Evolutionary conservation across 768 basidiomycete genomes (phyloP).

Genomic region (Ramaria sp.): DNA sequence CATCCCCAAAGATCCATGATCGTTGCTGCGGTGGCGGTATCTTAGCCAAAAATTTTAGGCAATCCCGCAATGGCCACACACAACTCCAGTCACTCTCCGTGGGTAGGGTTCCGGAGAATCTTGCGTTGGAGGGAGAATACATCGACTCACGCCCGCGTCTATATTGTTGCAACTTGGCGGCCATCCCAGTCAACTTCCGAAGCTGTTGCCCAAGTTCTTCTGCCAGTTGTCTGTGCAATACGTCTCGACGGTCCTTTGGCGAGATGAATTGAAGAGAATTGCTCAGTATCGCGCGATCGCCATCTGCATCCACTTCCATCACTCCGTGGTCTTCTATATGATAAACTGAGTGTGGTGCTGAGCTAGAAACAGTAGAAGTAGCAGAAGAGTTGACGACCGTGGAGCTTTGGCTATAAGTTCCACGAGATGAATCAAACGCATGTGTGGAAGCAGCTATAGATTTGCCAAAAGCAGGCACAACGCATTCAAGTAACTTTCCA

Average conservation of each 20-base stretch:
- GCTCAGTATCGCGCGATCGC: not conserved
- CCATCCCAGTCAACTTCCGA: slow-evolving; percentile 4
- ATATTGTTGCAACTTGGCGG: slow-evolving; percentile 7
- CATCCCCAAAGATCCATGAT: not conserved
- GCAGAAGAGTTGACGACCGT: not conserved
- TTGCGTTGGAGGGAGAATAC: slow-evolving; percentile 6
- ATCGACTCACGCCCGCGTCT: slow-evolving; percentile 8
- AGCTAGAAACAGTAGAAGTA: not conserved
- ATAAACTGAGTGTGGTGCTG: not conserved
- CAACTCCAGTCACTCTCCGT: slow-evolving; percentile 10
- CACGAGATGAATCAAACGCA: not conserved
- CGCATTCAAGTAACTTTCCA: not conserved
- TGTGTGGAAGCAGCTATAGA: slow-evolving; percentile 7
- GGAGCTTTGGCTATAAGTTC: not conserved
- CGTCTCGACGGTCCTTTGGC: slow-evolving; percentile 8
- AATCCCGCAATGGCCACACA: slow-evolving; percentile 10
- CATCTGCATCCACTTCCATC: slow-evolving; percentile 6
- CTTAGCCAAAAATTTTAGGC: slow-evolving; percentile 11
- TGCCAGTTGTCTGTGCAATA: slow-evolving; percentile 7
- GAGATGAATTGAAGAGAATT: not conserved
- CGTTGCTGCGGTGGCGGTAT: slow-evolving; percentile 3
- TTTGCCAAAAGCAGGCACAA: slow-evolving; percentile 1
- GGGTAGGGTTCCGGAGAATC: slow-evolving; percentile 5
- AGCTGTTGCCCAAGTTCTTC: slow-evolving; percentile 3
- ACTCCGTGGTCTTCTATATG: not conserved